Base-by-base conservation (phyloP, 2,329 filamentous ascomycete species). In the Fusarium brachygibbosum region DNA sequence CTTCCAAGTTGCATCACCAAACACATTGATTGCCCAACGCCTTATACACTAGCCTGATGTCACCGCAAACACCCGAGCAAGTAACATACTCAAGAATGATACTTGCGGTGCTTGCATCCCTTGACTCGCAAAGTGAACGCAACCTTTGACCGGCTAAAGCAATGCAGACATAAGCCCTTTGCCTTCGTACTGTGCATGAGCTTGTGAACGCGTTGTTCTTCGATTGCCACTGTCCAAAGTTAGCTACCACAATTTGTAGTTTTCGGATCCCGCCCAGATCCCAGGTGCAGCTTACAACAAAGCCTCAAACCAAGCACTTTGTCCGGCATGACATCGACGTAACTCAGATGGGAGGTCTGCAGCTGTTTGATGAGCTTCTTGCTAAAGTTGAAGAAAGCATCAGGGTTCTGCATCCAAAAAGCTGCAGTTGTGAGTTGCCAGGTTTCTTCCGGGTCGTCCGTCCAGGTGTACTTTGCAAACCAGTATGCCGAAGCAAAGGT, bases 361-460 rank as follows among this genome's bases (percentile, higher is more conserved):
- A 52, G 6, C n/a, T 66, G 61, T 28, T 51, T 65, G 37, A 60
- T 31, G 3, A 66, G 63, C 8, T 66, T 66, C 44, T 46, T 66
- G 6, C 59, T 66, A 13, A 59, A 66, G 0, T 28, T 32, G n/a
- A 54, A 66, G 49, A 66, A 66, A 6, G 60, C 60, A 17, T 65
- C 60, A 3, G 60, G 23, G 14, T 52, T 34, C 11, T 54, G 42
- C 11, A 66, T 35, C 54, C 48, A 65, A 14, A 37, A 66, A 2
- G 60, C 60, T 11, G 63, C 60, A 17, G 55, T 55, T 13, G 63
- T 38, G 19, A 66, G 54, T 7, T 60, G 63, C 63, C 61, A 66
- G 4, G 54, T 66, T 19, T 66, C 63, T 3, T 66, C 54, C 5
- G 63, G 61, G 4, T 66, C 61, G 19, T 66, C 63, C 14, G 35